phyloP scores from a whole-genome alignment of 768 basidiomycete species.

The Tulasnella sp. region DNA sequence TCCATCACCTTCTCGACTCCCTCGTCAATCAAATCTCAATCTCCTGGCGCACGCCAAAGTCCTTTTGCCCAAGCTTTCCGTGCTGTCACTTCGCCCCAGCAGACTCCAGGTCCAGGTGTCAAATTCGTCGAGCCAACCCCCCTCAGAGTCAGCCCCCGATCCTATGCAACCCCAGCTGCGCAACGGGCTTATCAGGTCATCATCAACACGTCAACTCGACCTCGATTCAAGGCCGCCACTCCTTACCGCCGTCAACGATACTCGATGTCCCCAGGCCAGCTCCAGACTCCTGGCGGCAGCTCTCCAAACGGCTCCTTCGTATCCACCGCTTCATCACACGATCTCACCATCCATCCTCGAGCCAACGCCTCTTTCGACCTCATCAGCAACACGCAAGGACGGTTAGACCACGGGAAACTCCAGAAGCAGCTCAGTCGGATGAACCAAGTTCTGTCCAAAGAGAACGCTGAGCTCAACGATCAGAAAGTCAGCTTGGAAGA shows the following conservation, averaged over 20 bases:
- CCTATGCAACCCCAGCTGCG: conserved; percentile 28
- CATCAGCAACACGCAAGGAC: conserved; percentile 44
- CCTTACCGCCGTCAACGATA: conserved; percentile 74
- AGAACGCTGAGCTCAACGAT: conserved; percentile 46
- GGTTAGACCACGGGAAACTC: conserved; percentile 80
- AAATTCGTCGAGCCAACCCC: conserved; percentile 29
- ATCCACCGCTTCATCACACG: conserved; percentile 83
- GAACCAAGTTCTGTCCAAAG: conserved; percentile 77
- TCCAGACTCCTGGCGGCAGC: conserved; percentile 39
- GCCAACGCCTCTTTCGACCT: conserved; percentile 89
- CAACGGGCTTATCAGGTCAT: conserved; percentile 40
- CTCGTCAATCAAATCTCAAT: neutral
- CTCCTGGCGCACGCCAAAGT: neutral
- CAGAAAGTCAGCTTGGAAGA: conserved; percentile 3
- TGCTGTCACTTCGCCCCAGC: neutral
- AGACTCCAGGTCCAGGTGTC: neutral
- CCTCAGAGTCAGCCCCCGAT: conserved; percentile 38
- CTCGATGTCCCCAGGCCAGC: conserved; percentile 49
- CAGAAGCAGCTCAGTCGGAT: conserved; percentile 83
- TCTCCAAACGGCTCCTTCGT: conserved; percentile 63
- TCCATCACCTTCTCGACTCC: conserved; percentile 15
- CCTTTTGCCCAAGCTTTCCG: neutral
- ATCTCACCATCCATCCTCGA: conserved; percentile 65
- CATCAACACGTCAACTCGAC: conserved; percentile 32
- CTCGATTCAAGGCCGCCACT: conserved; percentile 56